These are phyloP conservation scores for Neonothopanus nambi DNA, from an alignment of 1,284 basidiomycete genomes.

Conservation along the genomic window DNA sequence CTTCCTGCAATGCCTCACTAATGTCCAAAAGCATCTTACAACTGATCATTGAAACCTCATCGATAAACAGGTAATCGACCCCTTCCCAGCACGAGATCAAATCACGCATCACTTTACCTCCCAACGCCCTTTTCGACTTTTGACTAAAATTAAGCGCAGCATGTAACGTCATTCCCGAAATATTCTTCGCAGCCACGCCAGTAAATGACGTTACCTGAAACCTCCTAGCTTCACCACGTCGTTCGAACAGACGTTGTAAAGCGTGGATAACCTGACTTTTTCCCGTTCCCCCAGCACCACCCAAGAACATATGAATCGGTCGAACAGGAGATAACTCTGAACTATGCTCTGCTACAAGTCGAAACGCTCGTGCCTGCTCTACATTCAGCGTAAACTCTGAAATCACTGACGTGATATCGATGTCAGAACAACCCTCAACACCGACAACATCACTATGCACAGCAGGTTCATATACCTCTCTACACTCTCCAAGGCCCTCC, in stretches of 20 bases:
- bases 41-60: constrained; percentile 40
- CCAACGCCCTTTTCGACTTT: constrained; percentile 6
- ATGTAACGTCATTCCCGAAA: constrained; percentile 37
- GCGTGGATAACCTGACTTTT: constrained; percentile 37
- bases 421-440: too few species aligned
- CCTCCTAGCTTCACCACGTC: constrained; percentile 19
- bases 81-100: constrained; percentile 35
- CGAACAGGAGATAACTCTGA: constrained; percentile 10
- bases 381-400: constrained; percentile 19
- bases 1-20: constrained; percentile 25
- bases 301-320: constrained; percentile 31
- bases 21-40: not conserved
- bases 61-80: constrained; percentile 40
- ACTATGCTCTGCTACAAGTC: constrained; percentile 28
- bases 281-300: constrained; percentile 38
- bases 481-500: too few species aligned
- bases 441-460: too few species aligned
- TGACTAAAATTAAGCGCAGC: constrained; percentile 23
- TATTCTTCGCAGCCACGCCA: constrained; percentile 36
- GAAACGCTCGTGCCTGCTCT: constrained; percentile 32
- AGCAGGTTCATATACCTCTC: too few species aligned
- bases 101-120: not conserved
- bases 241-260: constrained; percentile 29
- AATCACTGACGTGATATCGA: too few species aligned
- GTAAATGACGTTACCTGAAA: constrained; percentile 33